Evolutionary conservation across 192 early-diverging fungal species (phyloP), one percentile per base, ranked within the genome.

Genomic region (Backusella parvicylindrica): DNA sequence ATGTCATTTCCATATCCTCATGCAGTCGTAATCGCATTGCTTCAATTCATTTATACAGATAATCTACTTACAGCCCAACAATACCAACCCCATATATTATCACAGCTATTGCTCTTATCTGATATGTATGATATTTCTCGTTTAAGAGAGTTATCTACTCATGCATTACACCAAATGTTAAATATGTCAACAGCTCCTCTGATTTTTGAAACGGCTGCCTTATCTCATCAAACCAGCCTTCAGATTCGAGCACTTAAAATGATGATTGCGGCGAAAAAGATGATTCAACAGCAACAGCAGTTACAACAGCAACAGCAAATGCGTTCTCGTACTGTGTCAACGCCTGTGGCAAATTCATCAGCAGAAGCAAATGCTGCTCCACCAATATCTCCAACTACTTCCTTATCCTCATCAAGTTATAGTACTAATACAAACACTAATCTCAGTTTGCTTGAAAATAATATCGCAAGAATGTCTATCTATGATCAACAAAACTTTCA

Each of bases 31-130:
- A 78, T 84, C 50, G 83, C 90, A 3, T 86, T 92, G 26, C 74
- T 92, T 8, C 90, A 91, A 73, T 92, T 87, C 68, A 82, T 92
- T 68, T 91, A 92, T 76, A 92, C 91, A 0, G 91, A 88, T 73
- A 85, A 89, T 71, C 75, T 93, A 63, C 82, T 91, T 49, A 88
- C 89, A 4, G 83, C 86, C 5, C 89, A 91, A 53, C 90, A 91
- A 50, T 87, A 90, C 65, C 90, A 91, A 26, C 85, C 89, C 7
- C 86, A 89, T 12, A 86, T 93, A 16, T 77, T 93, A 11, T 87
- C 89, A 32, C 90, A 93, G 73, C 69, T 93, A 1, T 68, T 93
- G 37, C 82, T 84, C 1, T 67, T 91, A 8, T 87, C 91, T 26
- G 88, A 89, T 40, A 88, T 88, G 79, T 93, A 91, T 77, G 80